Percentiles rank a stretch among this genome's conserved stretches.
Conservation (phyloP, 179 eudicot genomes). For the Heliamphora pulchella region DNA sequence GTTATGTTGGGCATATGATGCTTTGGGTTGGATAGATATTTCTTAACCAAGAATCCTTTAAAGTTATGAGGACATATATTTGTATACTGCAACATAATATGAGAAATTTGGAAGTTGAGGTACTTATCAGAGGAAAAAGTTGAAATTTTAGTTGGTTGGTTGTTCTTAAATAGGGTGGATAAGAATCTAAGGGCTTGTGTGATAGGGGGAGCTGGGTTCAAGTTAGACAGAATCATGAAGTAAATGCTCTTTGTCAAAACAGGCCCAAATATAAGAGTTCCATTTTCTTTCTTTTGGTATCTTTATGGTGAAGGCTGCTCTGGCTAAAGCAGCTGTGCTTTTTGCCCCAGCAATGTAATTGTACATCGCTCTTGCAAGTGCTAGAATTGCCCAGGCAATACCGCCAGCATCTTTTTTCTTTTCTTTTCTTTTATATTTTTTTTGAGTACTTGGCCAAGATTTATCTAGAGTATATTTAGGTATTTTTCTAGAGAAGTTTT, state of each 20-base stretch:
- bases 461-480: not conserved
- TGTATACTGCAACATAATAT: not conserved
- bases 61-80: not conserved
- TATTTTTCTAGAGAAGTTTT: not conserved
- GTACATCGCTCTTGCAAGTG: not conserved
- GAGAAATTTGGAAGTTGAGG: not conserved
- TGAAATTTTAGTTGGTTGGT: not conserved
- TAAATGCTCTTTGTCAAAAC: not conserved
- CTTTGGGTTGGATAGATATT: not conserved
- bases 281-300: not conserved
- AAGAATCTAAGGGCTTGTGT: too few species aligned
- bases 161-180: not conserved
- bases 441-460: not conserved
- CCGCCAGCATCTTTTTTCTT: not conserved
- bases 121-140: not conserved
- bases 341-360: not conserved
- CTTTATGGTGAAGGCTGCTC: not conserved
- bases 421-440: not conserved
- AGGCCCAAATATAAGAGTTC: not conserved
- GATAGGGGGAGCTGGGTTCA: not conserved
- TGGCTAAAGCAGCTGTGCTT: not conserved
- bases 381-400: not conserved
- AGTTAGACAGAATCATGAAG: not conserved
- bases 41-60: not conserved
- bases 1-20: not conserved